Base-by-base conservation (phyloP, 805 yeast species). In the Saccharomycopsis sp. region DNA sequence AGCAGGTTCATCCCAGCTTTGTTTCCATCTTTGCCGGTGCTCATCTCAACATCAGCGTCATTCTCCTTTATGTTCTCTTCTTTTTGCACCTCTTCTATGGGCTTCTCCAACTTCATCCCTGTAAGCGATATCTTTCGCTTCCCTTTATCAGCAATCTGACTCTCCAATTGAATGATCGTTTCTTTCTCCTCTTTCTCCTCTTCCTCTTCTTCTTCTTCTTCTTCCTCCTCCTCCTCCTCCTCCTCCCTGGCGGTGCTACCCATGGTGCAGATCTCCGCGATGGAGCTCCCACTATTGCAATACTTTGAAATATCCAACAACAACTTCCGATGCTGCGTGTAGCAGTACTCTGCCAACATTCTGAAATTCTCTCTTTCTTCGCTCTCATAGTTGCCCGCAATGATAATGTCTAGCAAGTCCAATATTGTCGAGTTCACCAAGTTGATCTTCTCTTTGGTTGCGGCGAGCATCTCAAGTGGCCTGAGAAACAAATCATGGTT, bases 341-440 rank as follows among this genome's bases (percentile, higher is more conserved):
- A 7, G 1, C 41, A 16, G 22, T 45, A 42, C n/a, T 34, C 27
- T 2, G 38, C 35, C 13, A 45, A n/a, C 4, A 22, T 13, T 29
- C 26, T 18, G 29, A 21, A 45, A 31, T 45, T 42, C 8, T 15
- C 15, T n/a, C 16, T 34, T 13, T 34, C 26, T 9, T 37, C 26
- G 30, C 30, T 32, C 12, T 34, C 42, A n/a, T 34, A 41, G 25
- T 40, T 19, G 5, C 45, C 48, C 25, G 34, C 36, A 22, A 41
- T 33, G 12, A 72, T 52, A 16, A 68, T 63, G 50, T 74, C 80
- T 25, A 78, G 61, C 17, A 88, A 63, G 54, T 82, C 87, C 34
- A 86, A 63, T 48, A 89, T 71, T 4, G 88, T 71, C 0, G 96
- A 86, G 52, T 76, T 81, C 2, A 81, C 69, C 45, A 87, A 60